Conservation (phyloP, 345 rosid species). For the Aegle marmelos region DNA sequence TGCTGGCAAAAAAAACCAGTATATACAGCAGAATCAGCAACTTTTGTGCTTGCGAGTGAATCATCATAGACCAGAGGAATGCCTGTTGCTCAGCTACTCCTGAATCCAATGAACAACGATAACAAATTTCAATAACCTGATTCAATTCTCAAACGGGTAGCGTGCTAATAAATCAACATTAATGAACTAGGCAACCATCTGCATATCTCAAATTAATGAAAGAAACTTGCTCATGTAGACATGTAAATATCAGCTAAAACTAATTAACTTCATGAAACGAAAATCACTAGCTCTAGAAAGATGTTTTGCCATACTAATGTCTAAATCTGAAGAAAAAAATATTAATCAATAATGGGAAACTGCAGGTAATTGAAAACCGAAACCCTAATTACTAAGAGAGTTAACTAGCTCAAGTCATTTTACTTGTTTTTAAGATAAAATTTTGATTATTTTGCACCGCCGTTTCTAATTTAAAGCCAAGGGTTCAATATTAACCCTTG, state of each 20-base stretch:
- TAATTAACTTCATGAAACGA: background rate
- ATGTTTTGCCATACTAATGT: background rate
- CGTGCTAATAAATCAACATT: background rate
- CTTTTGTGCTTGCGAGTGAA: background rate
- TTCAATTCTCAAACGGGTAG: background rate
- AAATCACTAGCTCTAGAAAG: background rate
- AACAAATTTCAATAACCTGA: background rate
- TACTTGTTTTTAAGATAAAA: too few species aligned
- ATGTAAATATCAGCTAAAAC: background rate
- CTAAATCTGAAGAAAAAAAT: background rate
- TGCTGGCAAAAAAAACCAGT: constrained; percentile 17
- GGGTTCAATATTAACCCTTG: background rate
- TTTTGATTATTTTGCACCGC: background rate
- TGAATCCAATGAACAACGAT: background rate
- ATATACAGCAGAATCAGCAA: constrained; percentile 19
- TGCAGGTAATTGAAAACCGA: background rate
- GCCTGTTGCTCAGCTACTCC: background rate
- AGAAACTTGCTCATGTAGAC: background rate
- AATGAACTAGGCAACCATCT: background rate
- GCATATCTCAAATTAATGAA: background rate
- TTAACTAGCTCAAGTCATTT: background rate
- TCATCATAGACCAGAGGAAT: constrained; percentile 19
- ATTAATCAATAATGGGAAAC: background rate
- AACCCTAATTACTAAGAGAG: background rate
- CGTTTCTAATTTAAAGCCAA: background rate